Base-by-base conservation (phyloP, 768 basidiomycete species). In the Lactifluus subvellereus region DNA sequence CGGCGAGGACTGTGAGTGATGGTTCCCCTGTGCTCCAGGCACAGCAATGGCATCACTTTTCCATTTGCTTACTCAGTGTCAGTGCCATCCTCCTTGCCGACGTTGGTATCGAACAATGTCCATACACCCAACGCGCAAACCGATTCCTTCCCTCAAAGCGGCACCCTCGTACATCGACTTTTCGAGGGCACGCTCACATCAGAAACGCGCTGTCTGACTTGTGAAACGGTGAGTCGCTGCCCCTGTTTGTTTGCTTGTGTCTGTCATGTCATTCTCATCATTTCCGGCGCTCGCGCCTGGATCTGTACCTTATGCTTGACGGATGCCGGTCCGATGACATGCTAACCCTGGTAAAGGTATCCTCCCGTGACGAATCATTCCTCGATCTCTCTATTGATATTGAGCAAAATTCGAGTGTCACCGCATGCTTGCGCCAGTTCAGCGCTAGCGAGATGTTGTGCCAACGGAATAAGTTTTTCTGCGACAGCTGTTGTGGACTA, bases 351-450 rank as follows among this genome's bases (percentile, higher is more conserved):
- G 48, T 27, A 54, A 32, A 67, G 67, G 67, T 67, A 48, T 66
- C 75, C 4, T 90, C 94, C 10, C 87, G 97, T 20, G 96, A 98
- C 71, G 97, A 99, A 74, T 85, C 88, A 10, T 99, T 99, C 76
- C 82, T 99, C 59, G 97, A 99, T 76, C 81, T 99, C n/a, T 98
- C 95, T 5, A 93, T 99, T 75, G 97, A 99, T 73, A 98, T 99
- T 68, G 96, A 98, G 73, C 93, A 97, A 74, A 97, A 98, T 74
- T 91, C 94, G 3, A 96, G 93, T 66, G 87, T 99, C 57, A 96
- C 95, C 2, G 89, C 95, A 7, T 99, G 97, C 73, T 83, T 99
- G 40, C 84, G 94, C 51, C 93, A 95, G 72, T 99, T 99, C 73
- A 96, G 93, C 71, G 95, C 94, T 45, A 92, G 89, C 71, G 97